Base-by-base conservation (phyloP, 2,329 filamentous ascomycete genomes). In the Penicillium sclerotiorum region DNA sequence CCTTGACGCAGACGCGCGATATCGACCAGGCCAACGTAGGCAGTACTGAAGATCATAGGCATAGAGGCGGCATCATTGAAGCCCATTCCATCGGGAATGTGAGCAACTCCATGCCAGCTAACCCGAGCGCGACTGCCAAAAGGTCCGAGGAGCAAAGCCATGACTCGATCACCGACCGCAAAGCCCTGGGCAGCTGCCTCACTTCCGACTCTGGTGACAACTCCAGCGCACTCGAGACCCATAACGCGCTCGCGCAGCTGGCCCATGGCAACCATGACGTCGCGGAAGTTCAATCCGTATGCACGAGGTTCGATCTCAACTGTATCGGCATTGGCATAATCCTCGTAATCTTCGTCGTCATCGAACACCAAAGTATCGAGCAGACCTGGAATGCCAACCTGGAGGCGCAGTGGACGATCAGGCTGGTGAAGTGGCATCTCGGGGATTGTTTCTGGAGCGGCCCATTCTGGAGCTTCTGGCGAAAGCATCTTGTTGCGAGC, bases 231-330 rank as follows among this genome's bases (percentile, higher is more conserved):
- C 37, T 70, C 67, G 2, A 58, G 47, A 9, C 65, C 66, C 21
- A 68, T 45, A 3, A 47, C 21, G 17, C 44, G 39, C 11, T 56
- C 51, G 13, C 53, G 49, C 4, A 43, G 40, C 17, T 43, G 25
- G 12, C 40, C 40, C n/a, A 22, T 32, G 9, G 40, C 40, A 3
- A 33, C 40, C 50, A 63, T 51, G 21, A 63, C 47, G 37, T 66
- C 65, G 8, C 56, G 55, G 50, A 65, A 68, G 43, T 66, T 69
- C 25, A 69, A 28, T 8, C 64, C 65, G 13, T 58, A 56, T 1
- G 63, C 65, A n/a, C 55, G 52, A 12, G 60, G 52, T 15, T 66
- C 45, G 15, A 70, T 62, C 25, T 68, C 61, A 20, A 70, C 45
- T 2, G 59, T 36, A 9, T 61, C 52, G 5, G 30, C 27, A 2